Conservation (phyloP, 1,139 yeast genomes). For the Suzukiozyma palmioleophila region DNA sequence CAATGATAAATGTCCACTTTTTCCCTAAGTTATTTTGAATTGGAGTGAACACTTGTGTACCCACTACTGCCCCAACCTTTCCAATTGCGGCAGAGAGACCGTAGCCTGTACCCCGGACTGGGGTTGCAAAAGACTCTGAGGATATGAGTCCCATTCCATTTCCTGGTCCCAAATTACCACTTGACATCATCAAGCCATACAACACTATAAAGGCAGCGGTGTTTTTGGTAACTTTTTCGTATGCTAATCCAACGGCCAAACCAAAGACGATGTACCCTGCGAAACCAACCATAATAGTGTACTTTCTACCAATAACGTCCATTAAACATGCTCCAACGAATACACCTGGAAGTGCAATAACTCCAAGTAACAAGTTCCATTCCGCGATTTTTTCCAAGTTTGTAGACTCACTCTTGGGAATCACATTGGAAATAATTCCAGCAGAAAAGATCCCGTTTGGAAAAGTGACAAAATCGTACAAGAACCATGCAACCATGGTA, state of each 20-base stretch:
- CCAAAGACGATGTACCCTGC: slow-evolving; percentile 45
- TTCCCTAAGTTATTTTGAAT: slow-evolving; percentile 32
- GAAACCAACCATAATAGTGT: slow-evolving; percentile 44
- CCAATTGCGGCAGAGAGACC: slow-evolving; percentile 48
- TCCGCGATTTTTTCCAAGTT: slow-evolving; percentile 41
- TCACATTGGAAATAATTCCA: slow-evolving; percentile 38
- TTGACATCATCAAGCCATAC: slow-evolving; percentile 44
- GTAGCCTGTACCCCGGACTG: slow-evolving; percentile 65
- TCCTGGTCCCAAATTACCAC: slow-evolving; percentile 76
- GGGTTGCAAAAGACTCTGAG: slow-evolving; percentile 70
- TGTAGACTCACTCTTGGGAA: slow-evolving; percentile 19
- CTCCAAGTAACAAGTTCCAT: slow-evolving; percentile 44
- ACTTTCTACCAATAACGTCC: slow-evolving; percentile 42
- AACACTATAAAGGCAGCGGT: slow-evolving; percentile 42
- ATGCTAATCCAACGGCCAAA: slow-evolving; percentile 45
- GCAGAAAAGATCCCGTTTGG: slow-evolving; percentile 50
- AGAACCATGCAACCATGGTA: slow-evolving; percentile 46
- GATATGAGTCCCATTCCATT: slow-evolving; percentile 66
- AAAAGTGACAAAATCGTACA: slow-evolving; percentile 49
- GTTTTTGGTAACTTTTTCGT: slow-evolving; percentile 34
- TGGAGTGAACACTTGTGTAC: slow-evolving; percentile 42
- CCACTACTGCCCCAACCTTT: slow-evolving; percentile 49
- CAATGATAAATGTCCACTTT: slow-evolving; percentile 48
- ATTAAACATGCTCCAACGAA: slow-evolving; percentile 39
- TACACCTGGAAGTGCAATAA: slow-evolving; percentile 45